A percentile compares a stretch with the other conserved stretches of the same genome.
Conservation (phyloP, 2,329 filamentous ascomycete genomes). For the Nakataea oryzae region DNA sequence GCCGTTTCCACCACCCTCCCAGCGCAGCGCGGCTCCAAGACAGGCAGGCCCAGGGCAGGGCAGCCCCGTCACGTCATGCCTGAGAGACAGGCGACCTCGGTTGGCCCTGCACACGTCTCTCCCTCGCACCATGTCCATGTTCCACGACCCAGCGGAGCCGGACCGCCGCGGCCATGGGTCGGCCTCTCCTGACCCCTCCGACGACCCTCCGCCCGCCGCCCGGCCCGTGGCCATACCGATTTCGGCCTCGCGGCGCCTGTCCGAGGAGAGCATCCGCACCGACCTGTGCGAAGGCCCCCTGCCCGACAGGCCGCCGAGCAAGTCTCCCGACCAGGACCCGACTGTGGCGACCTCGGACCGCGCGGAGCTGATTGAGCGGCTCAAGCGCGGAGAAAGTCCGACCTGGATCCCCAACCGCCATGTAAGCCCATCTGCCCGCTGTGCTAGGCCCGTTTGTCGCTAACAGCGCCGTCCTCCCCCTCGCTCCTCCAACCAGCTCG, state of each 20-base stretch:
- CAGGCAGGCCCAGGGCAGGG: neutral
- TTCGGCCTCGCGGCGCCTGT: slow-evolving; percentile 25
- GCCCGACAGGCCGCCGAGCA: slow-evolving; percentile 17
- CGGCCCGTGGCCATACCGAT: slow-evolving; percentile 7
- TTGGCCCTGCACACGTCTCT: neutral
- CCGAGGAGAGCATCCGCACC: slow-evolving; percentile 50
- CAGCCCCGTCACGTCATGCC: neutral
- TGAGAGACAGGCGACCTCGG: neutral
- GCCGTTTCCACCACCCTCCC: neutral
- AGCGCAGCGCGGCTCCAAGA: neutral
- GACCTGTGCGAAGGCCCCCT: slow-evolving; percentile 51
- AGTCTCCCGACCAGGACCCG: slow-evolving; percentile 18
- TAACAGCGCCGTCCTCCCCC: no score
- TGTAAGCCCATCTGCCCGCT: slow-evolving; percentile 27
- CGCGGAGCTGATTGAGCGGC: slow-evolving; percentile 68
- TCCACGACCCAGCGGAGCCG: slow-evolving; percentile 31
- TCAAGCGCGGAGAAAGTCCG: slow-evolving; percentile 71
- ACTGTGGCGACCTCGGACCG: slow-evolving; percentile 44
- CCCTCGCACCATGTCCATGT: slow-evolving; percentile 42
- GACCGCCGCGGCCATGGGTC: slow-evolving; percentile 8
- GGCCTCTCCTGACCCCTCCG: slow-evolving; percentile 12
- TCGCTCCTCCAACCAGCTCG: slow-evolving; percentile 20
- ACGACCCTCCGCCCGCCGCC: neutral
- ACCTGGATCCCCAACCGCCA: slow-evolving; percentile 59
- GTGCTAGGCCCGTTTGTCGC: neutral